Evolutionary conservation across 2,329 filamentous ascomycete species (phyloP).

Genomic region (Tolypocladium capitatum): DNA sequence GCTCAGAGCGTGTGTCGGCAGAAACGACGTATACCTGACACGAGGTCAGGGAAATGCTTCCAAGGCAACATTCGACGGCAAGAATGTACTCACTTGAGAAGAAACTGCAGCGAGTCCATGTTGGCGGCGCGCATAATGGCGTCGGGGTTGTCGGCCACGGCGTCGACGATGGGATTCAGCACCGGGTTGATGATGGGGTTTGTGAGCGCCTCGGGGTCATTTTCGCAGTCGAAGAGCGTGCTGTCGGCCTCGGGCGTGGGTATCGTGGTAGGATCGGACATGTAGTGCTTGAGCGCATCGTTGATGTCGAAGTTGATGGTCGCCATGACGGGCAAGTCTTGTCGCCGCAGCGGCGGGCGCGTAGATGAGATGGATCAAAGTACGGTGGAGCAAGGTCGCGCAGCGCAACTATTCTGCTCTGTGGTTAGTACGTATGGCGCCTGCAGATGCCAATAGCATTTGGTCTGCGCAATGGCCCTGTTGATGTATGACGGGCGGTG

Average conservation of each 20-base stretch:
- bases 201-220: constrained; percentile 73
- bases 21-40: constrained; percentile 65
- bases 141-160: constrained; percentile 83
- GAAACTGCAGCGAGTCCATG: constrained; percentile 88
- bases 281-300: constrained; percentile 89
- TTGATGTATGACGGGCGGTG: constrained; percentile 5
- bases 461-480: not conserved
- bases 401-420: not conserved
- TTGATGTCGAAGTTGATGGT: constrained; percentile 90
- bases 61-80: constrained; percentile 6
- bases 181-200: constrained; percentile 68
- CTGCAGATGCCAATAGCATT: not conserved
- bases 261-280: constrained; percentile 79
- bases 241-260: constrained; percentile 75
- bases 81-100: constrained; percentile 78
- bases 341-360: constrained; percentile 8
- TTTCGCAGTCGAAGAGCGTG: constrained; percentile 80
- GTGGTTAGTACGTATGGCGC: not conserved
- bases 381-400: not conserved
- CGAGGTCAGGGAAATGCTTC: constrained; percentile 38
- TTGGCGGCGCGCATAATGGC: constrained; percentile 63
- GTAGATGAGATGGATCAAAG: not conserved
- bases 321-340: constrained; percentile 38
- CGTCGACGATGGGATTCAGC: constrained; percentile 84
- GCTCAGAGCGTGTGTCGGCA: constrained; percentile 72